Evolutionary conservation across 2,329 filamentous ascomycete species (phyloP).

Genomic region (Monosporascus ibericus): DNA sequence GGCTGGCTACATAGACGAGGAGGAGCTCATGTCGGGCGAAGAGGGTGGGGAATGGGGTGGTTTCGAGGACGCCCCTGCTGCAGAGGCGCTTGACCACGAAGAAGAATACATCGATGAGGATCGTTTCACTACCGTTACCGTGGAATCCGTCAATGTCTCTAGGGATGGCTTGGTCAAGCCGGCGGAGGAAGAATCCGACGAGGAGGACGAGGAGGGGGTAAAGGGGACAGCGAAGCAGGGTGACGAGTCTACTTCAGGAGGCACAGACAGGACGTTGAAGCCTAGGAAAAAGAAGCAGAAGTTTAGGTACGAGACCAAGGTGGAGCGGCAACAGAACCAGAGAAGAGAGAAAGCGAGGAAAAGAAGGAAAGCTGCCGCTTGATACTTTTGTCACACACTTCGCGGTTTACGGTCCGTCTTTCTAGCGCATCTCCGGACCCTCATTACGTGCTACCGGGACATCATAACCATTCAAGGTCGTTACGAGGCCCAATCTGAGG

Average conservation of each 20-base stretch:
- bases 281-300: conserved; percentile 81
- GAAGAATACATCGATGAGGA: conserved; percentile 97
- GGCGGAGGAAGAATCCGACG: conserved; percentile 30
- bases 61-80: conserved; percentile 46
- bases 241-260: conserved; percentile 27
- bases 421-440: background rate
- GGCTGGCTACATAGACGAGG: conserved; percentile 34
- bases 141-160: conserved; percentile 80
- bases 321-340: conserved; percentile 69
- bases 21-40: conserved; percentile 22
- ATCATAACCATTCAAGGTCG: background rate
- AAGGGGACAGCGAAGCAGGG: conserved; percentile 26
- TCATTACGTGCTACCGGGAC: background rate
- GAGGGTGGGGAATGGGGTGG: conserved; percentile 55
- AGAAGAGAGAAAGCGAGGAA: conserved; percentile 67
- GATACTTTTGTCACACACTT: conserved; percentile 14
- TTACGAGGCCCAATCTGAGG: background rate
- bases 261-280: conserved; percentile 47
- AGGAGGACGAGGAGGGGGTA: conserved; percentile 29
- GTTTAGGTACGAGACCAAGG: conserved; percentile 88
- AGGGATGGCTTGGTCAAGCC: conserved; percentile 64
- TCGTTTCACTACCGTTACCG: conserved; percentile 88
- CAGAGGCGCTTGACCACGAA: conserved; percentile 64
- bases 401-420: background rate
- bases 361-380: conserved; percentile 22